Evolutionary conservation across 371 early-diverging fungal genomes (phyloP).

Genomic region (Catenaria anguillulae): DNA sequence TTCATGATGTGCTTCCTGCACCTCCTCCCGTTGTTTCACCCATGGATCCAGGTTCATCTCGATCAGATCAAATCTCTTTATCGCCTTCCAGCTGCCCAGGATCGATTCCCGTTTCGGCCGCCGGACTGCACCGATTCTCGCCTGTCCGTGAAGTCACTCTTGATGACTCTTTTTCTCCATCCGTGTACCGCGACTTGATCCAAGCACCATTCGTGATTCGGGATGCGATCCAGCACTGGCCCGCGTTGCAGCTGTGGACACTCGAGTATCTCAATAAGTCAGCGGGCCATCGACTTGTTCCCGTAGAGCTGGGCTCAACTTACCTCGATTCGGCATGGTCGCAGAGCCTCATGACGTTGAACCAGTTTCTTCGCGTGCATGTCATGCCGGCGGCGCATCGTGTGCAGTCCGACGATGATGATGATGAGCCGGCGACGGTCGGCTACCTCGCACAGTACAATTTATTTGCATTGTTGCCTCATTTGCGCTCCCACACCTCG

Average conservation of each 20-base stretch:
- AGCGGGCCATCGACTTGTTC: conserved; percentile 63
- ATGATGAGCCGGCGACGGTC: no score
- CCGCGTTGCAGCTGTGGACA: conserved; percentile 49
- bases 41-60: no score
- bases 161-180: background rate
- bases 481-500: conserved; percentile 47
- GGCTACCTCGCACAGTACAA: conserved; percentile 81
- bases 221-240: conserved; percentile 50
- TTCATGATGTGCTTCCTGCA: background rate
- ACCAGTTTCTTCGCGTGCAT: conserved; percentile 45
- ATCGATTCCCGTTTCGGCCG: no score
- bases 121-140: background rate
- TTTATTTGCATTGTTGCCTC: conserved; percentile 63
- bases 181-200: background rate
- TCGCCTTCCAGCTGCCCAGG: no score
- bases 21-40: no score
- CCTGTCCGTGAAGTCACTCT: background rate
- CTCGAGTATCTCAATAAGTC: conserved; percentile 34
- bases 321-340: conserved; percentile 68
- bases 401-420: no score
- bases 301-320: conserved; percentile 64
- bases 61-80: no score
- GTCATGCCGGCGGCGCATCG: conserved; percentile 13
- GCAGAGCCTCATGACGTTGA: conserved; percentile 56
- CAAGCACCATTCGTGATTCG: conserved; percentile 17